Conservation (phyloP, 495 filamentous ascomycete species). For the Xylaria curta region DNA sequence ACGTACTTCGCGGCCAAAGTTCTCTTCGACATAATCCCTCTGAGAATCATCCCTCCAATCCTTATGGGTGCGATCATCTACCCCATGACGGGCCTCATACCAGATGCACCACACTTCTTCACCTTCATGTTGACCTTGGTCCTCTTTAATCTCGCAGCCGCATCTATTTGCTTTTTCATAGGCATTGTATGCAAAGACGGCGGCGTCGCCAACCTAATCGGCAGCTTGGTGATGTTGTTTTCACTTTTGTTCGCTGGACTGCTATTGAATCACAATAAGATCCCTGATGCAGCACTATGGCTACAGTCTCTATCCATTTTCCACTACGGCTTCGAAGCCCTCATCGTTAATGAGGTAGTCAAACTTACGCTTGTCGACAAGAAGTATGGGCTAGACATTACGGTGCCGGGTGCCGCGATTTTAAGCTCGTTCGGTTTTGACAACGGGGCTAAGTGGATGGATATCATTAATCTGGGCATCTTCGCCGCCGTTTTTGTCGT, state of each 20-base stretch:
- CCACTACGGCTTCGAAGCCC: constrained; percentile 95
- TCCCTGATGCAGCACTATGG: constrained; percentile 83
- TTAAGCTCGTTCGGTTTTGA: constrained; percentile 93
- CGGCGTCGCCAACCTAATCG: constrained; percentile 94
- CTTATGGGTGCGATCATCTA: constrained; percentile 98
- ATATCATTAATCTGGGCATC: constrained; percentile 80
- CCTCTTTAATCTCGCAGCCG: constrained; percentile 94
- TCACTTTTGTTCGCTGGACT: constrained; percentile 92
- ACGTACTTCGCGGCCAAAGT: constrained; percentile 98
- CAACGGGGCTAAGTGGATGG: constrained; percentile 80
- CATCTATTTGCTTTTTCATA: constrained; percentile 93
- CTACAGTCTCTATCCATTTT: constrained; percentile 97
- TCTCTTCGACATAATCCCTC: constrained; percentile 91
- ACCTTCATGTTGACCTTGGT: constrained; percentile 91
- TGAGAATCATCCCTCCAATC: constrained; percentile 92
- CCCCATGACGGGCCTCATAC: constrained; percentile 94
- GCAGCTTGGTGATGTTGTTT: constrained; percentile 97
- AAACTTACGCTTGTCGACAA: constrained; percentile 88
- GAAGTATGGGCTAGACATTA: constrained; percentile 94
- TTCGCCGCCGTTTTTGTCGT: constrained; percentile 86
- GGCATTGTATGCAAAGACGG: constrained; percentile 91
- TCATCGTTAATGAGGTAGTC: constrained; percentile 98
- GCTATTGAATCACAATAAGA: constrained; percentile 91
- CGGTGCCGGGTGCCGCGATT: constrained; percentile 93
- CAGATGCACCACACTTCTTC: constrained; percentile 83